Evolutionary conservation across 768 basidiomycete species (phyloP), one percentile per base, ranked within the genome.

Genomic region (Rhizopogon vulgaris): DNA sequence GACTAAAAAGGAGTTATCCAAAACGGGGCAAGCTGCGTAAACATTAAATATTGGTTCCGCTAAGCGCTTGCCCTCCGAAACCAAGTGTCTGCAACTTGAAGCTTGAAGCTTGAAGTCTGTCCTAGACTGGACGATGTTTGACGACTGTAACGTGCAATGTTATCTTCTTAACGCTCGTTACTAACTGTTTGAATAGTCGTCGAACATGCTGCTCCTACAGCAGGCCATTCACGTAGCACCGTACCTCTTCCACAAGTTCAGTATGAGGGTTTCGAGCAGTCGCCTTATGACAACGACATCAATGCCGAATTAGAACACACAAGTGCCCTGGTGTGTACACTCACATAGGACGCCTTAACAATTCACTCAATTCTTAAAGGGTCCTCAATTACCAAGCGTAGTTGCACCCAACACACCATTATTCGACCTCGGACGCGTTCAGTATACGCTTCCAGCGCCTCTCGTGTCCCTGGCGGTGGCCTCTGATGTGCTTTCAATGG

Each of bases 261-360:
- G 50, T 94, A 87, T 60, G 88, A 95, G 63, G 94, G 93, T 9
- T 97, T 93, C 62, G 94, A 97, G 67, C 81, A 80, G 18, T 83
- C 83, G 17, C 79, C 83, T 1, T 76, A 62, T 58, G 66, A 68
- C 52, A 74, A 79, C 61, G 80, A 83, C 65, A 60, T 67, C 54
- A 68, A 71, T 54, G 72, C 73, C 51, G 72, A 76, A 58, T 51
- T 69, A 52, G 76, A 73, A 36, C 70, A 72, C 38, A 61, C 71
- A 34, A 49, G 49, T 12, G 55, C 51, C 49, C 55, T 45, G 55
- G 55, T 37, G 56, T 63, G 52, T 51, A 56, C 54, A 22, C 43
- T 14, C 12, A 41, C 34, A 12, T 28, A 14, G 24, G 3, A 37
- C 17, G 10, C 17, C 8, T 14, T 47, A 37, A 55, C 57, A 36